Evolutionary conservation across 768 basidiomycete species (phyloP).

Genomic region (Porpolomopsis calyptriformis): DNA sequence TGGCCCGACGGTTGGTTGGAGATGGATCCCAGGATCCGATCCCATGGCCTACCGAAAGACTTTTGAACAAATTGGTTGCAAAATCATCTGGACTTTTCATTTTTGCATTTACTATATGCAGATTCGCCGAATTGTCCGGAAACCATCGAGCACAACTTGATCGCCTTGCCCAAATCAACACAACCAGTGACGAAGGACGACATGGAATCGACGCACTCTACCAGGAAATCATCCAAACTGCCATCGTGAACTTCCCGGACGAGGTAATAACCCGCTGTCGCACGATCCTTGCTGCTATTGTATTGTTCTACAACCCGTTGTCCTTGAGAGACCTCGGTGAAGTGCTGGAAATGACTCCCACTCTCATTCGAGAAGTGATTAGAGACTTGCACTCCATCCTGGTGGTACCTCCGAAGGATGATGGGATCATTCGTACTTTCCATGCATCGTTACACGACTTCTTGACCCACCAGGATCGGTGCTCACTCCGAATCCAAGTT

Average conservation of each 20-base stretch:
- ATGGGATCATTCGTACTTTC: slow-evolving; percentile 16
- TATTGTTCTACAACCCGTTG: not conserved
- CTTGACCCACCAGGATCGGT: slow-evolving; percentile 21
- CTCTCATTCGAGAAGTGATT: not conserved
- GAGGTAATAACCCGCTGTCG: slow-evolving; percentile 2
- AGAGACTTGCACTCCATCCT: slow-evolving; percentile 8
- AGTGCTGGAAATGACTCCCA: slow-evolving; percentile 1
- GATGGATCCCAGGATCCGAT: not conserved
- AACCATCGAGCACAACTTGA: slow-evolving; percentile 6
- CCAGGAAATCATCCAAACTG: slow-evolving; percentile 8
- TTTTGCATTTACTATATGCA: not conserved
- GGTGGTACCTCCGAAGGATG: slow-evolving; percentile 7
- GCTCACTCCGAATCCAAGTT: slow-evolving; percentile 17
- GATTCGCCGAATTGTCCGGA: slow-evolving; percentile 11
- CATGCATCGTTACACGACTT: slow-evolving; percentile 27
- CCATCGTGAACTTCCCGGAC: not conserved
- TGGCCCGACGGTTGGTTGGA: not conserved
- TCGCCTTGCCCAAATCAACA: slow-evolving; percentile 7
- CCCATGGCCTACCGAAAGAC: not conserved
- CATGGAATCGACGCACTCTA: slow-evolving; percentile 13
- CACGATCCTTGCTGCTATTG: not conserved
- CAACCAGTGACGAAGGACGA: slow-evolving; percentile 12
- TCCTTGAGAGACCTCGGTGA: not conserved
- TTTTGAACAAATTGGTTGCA: not conserved
- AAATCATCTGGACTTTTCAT: slow-evolving; percentile 1